These are phyloP conservation scores for Calophaca sinica DNA, from an alignment of 306 rosid genomes.

Conservation along the genomic window DNA sequence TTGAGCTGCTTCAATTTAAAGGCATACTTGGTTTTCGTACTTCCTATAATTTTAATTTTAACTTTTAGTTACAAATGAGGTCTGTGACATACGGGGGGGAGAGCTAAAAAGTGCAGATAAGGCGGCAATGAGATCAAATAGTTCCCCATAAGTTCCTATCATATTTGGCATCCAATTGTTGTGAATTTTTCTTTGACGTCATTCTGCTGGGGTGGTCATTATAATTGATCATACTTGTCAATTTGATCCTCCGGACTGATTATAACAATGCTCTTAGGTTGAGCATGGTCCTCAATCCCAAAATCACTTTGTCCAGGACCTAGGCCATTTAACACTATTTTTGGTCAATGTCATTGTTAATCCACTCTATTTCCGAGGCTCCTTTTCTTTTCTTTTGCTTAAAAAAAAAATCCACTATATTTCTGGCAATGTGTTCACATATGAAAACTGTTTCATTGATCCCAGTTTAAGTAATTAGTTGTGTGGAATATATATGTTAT, in stretches of 20 bases:
- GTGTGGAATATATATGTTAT: not conserved
- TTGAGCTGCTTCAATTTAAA: constrained; percentile 9
- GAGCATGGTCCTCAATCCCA: constrained; percentile 23
- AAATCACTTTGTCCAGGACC: not conserved
- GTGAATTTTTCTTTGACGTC: not conserved
- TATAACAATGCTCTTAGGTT: not conserved
- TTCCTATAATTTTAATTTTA: not conserved
- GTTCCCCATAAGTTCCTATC: not conserved
- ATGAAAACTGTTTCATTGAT: constrained; percentile 1
- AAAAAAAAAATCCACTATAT: no score
- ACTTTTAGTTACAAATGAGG: constrained; percentile 7
- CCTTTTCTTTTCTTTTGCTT: no score
- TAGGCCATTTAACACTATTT: not conserved
- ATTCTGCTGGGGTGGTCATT: constrained; percentile 10
- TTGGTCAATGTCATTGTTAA: constrained; percentile 17
- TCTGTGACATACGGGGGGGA: not conserved
- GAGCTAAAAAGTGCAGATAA: constrained; percentile 4
- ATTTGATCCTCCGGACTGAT: constrained; percentile 15
- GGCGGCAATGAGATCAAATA: not conserved
- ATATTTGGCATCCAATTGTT: not conserved
- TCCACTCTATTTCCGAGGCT: not conserved
- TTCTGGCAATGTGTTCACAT: constrained; percentile 5
- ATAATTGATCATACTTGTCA: not conserved
- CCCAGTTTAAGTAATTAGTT: constrained; percentile 1
- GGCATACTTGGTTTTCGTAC: not conserved